Conservation (phyloP, 2,329 filamentous ascomycete species). For the Colletotrichum tropicicola region DNA sequence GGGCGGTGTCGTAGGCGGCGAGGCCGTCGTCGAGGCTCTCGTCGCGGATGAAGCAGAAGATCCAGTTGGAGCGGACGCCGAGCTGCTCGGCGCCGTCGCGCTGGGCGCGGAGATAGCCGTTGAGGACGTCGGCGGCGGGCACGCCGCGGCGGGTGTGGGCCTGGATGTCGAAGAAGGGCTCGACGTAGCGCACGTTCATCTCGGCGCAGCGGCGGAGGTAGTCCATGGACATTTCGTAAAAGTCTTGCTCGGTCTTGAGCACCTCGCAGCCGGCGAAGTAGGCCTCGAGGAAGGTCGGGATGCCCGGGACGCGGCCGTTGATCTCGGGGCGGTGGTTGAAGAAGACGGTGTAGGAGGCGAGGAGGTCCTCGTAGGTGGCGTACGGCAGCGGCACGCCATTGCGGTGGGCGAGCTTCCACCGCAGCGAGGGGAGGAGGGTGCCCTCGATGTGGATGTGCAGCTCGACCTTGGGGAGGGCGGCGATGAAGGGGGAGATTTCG, state of each 20-base stretch:
- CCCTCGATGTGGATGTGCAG: constrained; percentile 86
- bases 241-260: constrained; percentile 72
- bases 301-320: constrained; percentile 41
- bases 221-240: constrained; percentile 75
- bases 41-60: constrained; percentile 53
- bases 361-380: constrained; percentile 65
- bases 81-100: constrained; percentile 36
- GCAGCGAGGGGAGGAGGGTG: constrained; percentile 73
- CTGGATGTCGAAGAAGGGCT: constrained; percentile 86
- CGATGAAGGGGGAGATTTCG: constrained; percentile 58
- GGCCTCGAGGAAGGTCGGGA: constrained; percentile 71
- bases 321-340: constrained; percentile 48
- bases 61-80: constrained; percentile 45
- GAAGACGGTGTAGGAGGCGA: constrained; percentile 64
- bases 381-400: constrained; percentile 74
- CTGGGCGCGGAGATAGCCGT: constrained; percentile 56
- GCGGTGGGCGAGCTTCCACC: constrained; percentile 73
- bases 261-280: constrained; percentile 82
- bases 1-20: constrained; percentile 46
- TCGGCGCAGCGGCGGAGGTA: constrained; percentile 73
- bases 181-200: constrained; percentile 77
- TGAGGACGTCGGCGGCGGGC: constrained; percentile 68
- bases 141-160: constrained; percentile 74
- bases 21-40: constrained; percentile 46
- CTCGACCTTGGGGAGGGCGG: constrained; percentile 79